Evolutionary conservation across 192 early-diverging fungal genomes (phyloP).

Genomic region (Diversispora epigaea): DNA sequence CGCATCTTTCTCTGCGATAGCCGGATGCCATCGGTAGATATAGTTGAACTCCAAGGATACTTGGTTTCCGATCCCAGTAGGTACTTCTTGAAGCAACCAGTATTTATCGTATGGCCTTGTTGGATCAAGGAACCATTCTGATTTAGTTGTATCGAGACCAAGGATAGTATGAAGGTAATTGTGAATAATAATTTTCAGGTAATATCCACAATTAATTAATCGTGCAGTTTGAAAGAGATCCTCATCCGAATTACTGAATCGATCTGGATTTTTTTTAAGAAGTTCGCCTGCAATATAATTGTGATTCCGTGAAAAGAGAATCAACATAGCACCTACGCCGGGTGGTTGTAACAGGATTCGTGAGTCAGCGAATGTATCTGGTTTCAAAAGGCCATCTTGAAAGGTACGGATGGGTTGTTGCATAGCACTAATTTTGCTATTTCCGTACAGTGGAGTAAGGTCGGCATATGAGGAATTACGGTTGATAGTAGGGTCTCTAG

Average conservation of each 20-base stretch:
- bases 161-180: slow-evolving; percentile 52
- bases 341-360: slow-evolving; percentile 35
- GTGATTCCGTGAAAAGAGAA: slow-evolving; percentile 52
- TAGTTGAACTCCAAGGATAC: not conserved
- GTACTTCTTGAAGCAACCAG: not conserved
- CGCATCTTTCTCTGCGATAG: not conserved
- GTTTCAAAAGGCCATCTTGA: not conserved
- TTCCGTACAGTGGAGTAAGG: slow-evolving; percentile 45
- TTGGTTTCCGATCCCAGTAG: not conserved
- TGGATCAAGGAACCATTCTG: not conserved
- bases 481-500: slow-evolving; percentile 39
- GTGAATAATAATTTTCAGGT: slow-evolving; percentile 43
- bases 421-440: not conserved
- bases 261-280: slow-evolving; percentile 36
- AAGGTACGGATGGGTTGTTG: not conserved
- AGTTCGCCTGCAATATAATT: slow-evolving; percentile 50
- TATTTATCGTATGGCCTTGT: not conserved
- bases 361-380: slow-evolving; percentile 4
- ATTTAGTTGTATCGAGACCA: slow-evolving; percentile 25
- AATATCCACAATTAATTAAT: slow-evolving; percentile 48
- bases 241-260: slow-evolving; percentile 41
- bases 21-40: not conserved
- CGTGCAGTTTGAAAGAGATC: slow-evolving; percentile 53
- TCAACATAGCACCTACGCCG: slow-evolving; percentile 41
- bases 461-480: slow-evolving; percentile 46